Percentiles rank a stretch among this genome's conserved stretches.
Evolutionary conservation across 495 filamentous ascomycete species (phyloP).

Genomic region (Collariella sp.): DNA sequence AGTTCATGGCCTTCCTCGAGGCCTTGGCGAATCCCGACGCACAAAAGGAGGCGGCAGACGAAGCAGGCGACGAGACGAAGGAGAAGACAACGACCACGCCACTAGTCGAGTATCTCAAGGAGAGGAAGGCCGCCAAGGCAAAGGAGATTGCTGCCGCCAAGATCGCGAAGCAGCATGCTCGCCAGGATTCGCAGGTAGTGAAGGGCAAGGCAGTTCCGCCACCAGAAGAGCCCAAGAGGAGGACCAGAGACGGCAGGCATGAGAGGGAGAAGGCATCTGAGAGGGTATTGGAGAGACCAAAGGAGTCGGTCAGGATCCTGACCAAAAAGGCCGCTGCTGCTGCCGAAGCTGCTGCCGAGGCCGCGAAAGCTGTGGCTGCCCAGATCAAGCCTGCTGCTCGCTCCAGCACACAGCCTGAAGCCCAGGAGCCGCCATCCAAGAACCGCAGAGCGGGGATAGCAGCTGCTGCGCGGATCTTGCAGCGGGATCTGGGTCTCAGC

Average conservation of each 20-base stretch:
- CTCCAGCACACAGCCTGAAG: neutral
- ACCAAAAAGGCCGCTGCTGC: constrained; percentile 54
- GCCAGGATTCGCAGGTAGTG: constrained; percentile 36
- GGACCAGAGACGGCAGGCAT: constrained; percentile 28
- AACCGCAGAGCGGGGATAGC: constrained; percentile 59
- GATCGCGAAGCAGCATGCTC: constrained; percentile 42
- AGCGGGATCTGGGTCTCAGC: constrained; percentile 81
- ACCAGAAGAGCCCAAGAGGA: constrained; percentile 47
- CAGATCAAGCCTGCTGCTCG: constrained; percentile 23
- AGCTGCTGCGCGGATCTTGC: constrained; percentile 74
- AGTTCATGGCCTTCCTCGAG: constrained; percentile 90
- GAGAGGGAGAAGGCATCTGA: constrained; percentile 51
- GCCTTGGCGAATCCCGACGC: constrained; percentile 68
- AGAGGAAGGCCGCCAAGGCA: constrained; percentile 81
- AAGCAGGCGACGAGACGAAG: constrained; percentile 47
- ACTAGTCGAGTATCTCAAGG: constrained; percentile 78
- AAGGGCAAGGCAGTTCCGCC: constrained; percentile 43
- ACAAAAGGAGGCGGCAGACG: constrained; percentile 38
- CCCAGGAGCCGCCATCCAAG: constrained; percentile 31
- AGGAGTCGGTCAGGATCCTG: constrained; percentile 72
- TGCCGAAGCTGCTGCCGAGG: constrained; percentile 42
- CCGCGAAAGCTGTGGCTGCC: constrained; percentile 32
- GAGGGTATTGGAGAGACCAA: constrained; percentile 32
- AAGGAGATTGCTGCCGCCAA: constrained; percentile 53
- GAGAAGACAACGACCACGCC: constrained; percentile 71